Evolutionary conservation across 768 basidiomycete genomes (phyloP), one percentile per base, ranked within the genome.

Genomic region (Lanmaoa pseudosensibilis): DNA sequence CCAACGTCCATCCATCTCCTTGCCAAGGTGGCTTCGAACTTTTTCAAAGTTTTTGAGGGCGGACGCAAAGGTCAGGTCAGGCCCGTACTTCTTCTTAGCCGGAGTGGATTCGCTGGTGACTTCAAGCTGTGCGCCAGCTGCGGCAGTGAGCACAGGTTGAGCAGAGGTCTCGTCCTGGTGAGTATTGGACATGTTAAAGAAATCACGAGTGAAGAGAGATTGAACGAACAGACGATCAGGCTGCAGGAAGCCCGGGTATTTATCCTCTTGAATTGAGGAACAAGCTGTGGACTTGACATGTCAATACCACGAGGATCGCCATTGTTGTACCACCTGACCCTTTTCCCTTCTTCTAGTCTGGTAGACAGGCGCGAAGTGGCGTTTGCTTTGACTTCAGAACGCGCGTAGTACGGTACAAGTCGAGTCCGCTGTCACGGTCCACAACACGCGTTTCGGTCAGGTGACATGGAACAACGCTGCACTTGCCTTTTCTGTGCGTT

Each of bases 1-100:
- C n/a, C 41, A 55, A 32, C 19, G 53, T n/a, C 27, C 16, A 4
- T 41, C 18, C 53, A 52, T 58, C 21, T 52, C 57, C 1, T 36
- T 46, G 13, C 15, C 38, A 1, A 53, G 18, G 9, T 25, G 18
- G 7, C n/a, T 11, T 25, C 38, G 36, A 10, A n/a, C 44, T 15
- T 36, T 1, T 16, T 45, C 19, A 3, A 40, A 30, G 0, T 50
- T 33, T 27, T 21, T 10, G 30, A 9, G 4, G 2, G 13, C 36
- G 5, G 39, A 34, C 9, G 25, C 10, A 46, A 38, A 57, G 9
- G 27, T 5, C 40, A 34, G 16, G 41, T 53, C 30, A 16, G 51
- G 3, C 1, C 39, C 46, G 39, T 46, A 36, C 32, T 56, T 56
- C 44, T n/a, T 40, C 15, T 34, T 49, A 4, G 34, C 33, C 1